A percentile compares a stretch with the other conserved stretches of the same genome.
phyloP scores from a whole-genome alignment of 2,329 filamentous ascomycete genomes.

The Fusarium nematophilum region DNA sequence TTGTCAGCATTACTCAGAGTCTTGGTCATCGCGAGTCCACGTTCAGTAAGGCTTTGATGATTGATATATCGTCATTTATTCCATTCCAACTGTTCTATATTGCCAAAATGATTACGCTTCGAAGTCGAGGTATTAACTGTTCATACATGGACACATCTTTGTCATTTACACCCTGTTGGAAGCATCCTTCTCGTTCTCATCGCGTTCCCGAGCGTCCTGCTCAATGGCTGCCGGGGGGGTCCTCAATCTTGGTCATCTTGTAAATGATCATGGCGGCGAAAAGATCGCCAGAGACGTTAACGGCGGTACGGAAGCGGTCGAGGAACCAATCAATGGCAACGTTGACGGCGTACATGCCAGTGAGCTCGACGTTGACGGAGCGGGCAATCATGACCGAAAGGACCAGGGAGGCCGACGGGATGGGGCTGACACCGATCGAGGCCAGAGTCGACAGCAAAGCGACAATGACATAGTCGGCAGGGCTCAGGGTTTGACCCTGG shows the following conservation, averaged over 20 bases:
- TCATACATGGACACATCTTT: background rate
- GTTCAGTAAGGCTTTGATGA: background rate
- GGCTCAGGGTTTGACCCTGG: conserved; percentile 56
- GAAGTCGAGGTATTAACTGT: conserved; percentile 17
- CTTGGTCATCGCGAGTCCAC: conserved; percentile 8
- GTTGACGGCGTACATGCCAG: conserved; percentile 63
- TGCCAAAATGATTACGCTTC: conserved; percentile 8
- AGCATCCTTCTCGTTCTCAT: conserved; percentile 18
- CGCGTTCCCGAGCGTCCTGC: conserved; percentile 23
- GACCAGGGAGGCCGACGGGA: conserved; percentile 63
- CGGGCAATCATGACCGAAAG: conserved; percentile 63
- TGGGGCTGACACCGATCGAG: conserved; percentile 65
- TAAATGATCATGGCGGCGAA: conserved; percentile 46
- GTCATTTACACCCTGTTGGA: conserved; percentile 30
- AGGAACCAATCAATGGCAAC: conserved; percentile 67
- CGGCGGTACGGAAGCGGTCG: conserved; percentile 64
- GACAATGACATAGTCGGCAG: conserved; percentile 61
- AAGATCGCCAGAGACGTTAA: conserved; percentile 64
- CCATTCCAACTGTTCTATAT: background rate
- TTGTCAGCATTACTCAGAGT: conserved; percentile 5
- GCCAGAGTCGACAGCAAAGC: conserved; percentile 61
- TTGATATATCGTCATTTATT: background rate
- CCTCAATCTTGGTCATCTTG: conserved; percentile 42
- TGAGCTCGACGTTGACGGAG: conserved; percentile 57
- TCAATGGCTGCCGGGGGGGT: conserved; percentile 34